Evolutionary conservation across 1,139 yeast species (phyloP).

Genomic region (Kodamaea arcana): DNA sequence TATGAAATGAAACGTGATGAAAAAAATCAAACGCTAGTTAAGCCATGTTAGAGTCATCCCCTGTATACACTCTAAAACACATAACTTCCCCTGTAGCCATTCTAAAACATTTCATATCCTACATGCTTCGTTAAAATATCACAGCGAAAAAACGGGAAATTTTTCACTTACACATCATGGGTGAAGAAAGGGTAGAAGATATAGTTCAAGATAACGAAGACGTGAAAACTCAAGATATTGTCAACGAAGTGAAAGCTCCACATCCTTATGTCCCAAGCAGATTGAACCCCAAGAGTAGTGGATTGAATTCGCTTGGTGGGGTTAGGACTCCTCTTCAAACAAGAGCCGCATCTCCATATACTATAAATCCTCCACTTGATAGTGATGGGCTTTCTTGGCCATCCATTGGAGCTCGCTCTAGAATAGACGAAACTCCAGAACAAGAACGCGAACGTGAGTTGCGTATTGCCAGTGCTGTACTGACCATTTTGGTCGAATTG

Average conservation of each 20-base stretch:
- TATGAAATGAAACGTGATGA: slow-evolving; percentile 1
- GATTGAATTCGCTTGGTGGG: background rate
- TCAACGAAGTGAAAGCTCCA: slow-evolving; percentile 2
- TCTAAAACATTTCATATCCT: slow-evolving; percentile 7
- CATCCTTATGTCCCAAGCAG: slow-evolving; percentile 7
- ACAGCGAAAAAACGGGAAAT: background rate
- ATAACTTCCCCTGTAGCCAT: too few relatives aligned
- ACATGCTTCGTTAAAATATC: slow-evolving; percentile 1
- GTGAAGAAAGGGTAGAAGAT: slow-evolving; percentile 4
- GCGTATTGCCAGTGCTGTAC: slow-evolving; percentile 82
- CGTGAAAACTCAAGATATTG: too few relatives aligned
- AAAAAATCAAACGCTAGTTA: too few relatives aligned
- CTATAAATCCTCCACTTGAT: slow-evolving; percentile 81
- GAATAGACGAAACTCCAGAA: slow-evolving; percentile 64
- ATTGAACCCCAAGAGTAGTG: slow-evolving; percentile 3
- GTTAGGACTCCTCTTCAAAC: slow-evolving; percentile 55
- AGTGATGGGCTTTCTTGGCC: slow-evolving; percentile 95
- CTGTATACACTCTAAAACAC: too few relatives aligned
- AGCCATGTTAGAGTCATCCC: too few relatives aligned
- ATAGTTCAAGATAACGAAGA: too few relatives aligned
- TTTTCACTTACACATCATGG: slow-evolving; percentile 3
- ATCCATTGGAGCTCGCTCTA: slow-evolving; percentile 72
- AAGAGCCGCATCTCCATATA: slow-evolving; percentile 79
- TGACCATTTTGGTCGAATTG: slow-evolving; percentile 72
- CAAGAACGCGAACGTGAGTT: slow-evolving; percentile 60